Percentiles rank a stretch among this genome's conserved stretches.
phyloP scores from a whole-genome alignment of 2,329 filamentous ascomycete species.

The Venturia effusa region DNA sequence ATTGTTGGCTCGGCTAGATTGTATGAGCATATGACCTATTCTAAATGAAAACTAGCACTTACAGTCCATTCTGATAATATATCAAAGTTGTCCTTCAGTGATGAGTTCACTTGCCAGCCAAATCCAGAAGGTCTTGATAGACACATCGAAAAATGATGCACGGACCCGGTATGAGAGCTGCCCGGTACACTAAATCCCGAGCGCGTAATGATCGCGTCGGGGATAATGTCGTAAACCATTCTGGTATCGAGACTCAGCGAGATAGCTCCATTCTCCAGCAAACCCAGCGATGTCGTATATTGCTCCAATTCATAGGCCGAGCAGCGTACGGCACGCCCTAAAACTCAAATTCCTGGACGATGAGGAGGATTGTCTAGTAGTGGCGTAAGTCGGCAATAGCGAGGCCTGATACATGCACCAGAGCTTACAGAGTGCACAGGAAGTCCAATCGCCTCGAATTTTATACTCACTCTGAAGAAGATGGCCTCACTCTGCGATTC shows the following conservation, averaged over 20 bases:
- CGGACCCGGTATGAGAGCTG: neutral
- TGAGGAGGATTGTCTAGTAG: constrained; percentile 69
- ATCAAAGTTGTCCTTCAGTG: neutral
- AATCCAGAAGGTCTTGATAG: neutral
- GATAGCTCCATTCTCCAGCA: neutral
- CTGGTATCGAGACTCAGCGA: neutral
- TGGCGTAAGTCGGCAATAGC: constrained; percentile 56
- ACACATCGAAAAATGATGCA: neutral
- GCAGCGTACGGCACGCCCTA: constrained; percentile 81
- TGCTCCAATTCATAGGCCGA: constrained; percentile 84
- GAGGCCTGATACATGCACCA: neutral
- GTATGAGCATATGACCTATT: neutral
- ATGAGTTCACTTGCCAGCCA: no score
- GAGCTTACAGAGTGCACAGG: constrained; percentile 23
- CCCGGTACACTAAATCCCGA: neutral
- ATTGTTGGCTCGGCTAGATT: neutral
- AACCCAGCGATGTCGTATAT: constrained; percentile 69
- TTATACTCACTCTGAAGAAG: constrained; percentile 51
- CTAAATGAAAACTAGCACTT: constrained; percentile 8
- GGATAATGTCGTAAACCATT: constrained; percentile 6
- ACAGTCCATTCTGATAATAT: constrained; percentile 15
- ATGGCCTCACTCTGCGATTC: constrained; percentile 53
- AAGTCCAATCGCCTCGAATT: constrained; percentile 81
- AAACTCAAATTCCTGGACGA: constrained; percentile 64
- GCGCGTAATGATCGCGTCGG: neutral